Base-by-base conservation (phyloP, 148 eudicot species). In the Heliamphora exappendiculata region DNA sequence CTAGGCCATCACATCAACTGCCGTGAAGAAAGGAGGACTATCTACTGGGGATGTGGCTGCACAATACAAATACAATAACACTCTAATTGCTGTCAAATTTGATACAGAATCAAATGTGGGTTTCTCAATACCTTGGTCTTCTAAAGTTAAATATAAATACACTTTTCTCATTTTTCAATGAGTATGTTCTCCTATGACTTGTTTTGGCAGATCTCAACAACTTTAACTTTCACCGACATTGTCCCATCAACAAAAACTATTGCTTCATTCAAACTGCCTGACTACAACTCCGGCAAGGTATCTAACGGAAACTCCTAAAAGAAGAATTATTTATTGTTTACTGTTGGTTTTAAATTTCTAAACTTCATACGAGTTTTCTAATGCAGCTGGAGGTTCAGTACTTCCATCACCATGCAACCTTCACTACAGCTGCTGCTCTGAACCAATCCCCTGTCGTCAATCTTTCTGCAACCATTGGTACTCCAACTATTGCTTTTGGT, bases 1-100 rank as follows among this genome's bases (percentile, higher is more conserved):
- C 2, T 34, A 71, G 75, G 75, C 75, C 28, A 84, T 96, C 74
- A 96, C 98, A 53, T 89, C 98, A 71, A 88, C 91, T 81, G 90
- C 97, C 31, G 90, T 89, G 81, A 95, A 92, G 85, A 95, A 89
- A 83, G 98, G 98, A 81, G 99, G 98, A 47, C 81, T 93, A 41
- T 88, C 99, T 51, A 76, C 93, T 42, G 97, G 99, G 51, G 97
- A 91, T 85, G 94, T 96, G 55, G 92, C 86, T 62, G 88, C 91
- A 62, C 80, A 78, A 76, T 96, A 93, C 88, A 86, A 86, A 74
- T 89, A 91, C 73, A 89, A 88, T 75, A 93, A 91, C 81, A 81
- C 89, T 24, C 47, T 84, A 36, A 63, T 88, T 72, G 90, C 91
- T 83, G 87, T 89, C 81, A 96, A 93, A 85, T 81, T 90, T 75